A percentile compares a stretch with the other conserved stretches of the same genome.
phyloP scores from a whole-genome alignment of 75 land plant genomes.

The Chamaecyparis obtusa region DNA sequence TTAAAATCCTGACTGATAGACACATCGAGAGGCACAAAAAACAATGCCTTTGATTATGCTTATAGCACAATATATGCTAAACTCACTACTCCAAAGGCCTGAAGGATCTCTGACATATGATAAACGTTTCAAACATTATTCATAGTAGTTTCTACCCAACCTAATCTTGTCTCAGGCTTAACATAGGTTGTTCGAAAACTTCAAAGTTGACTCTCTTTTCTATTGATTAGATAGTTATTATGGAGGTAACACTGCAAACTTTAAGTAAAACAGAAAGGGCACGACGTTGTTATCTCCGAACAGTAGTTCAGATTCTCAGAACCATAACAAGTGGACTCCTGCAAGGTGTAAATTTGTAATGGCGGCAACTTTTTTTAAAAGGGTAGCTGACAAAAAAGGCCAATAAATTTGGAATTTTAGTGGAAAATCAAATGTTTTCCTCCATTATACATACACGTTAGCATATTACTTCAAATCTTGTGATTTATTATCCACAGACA shows the following conservation, averaged over 20 bases:
- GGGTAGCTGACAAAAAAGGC: not conserved
- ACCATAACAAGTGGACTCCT: not conserved
- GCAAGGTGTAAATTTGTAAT: conserved; percentile 1
- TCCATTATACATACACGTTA: too few species aligned
- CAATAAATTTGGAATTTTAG: not conserved
- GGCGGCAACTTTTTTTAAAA: not conserved
- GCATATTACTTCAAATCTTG: too few species aligned
- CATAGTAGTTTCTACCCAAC: not conserved
- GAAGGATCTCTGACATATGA: too few species aligned
- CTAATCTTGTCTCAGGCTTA: not conserved
- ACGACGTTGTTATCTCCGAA: not conserved
- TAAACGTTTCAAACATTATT: not conserved
- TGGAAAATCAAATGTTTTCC: not conserved
- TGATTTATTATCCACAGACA: too few species aligned
- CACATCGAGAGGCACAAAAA: too few species aligned
- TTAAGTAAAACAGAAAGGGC: not conserved
- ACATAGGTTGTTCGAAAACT: not conserved
- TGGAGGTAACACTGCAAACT: not conserved
- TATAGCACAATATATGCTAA: too few species aligned
- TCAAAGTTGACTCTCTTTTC: not conserved
- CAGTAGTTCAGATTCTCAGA: not conserved
- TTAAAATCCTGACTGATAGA: too few species aligned
- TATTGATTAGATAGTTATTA: not conserved
- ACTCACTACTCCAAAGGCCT: too few species aligned
- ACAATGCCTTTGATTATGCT: too few species aligned